Evolutionary conservation across 345 rosid genomes (phyloP), one percentile per base, ranked within the genome.

Genomic region (Eucalyptus erythrocorys): DNA sequence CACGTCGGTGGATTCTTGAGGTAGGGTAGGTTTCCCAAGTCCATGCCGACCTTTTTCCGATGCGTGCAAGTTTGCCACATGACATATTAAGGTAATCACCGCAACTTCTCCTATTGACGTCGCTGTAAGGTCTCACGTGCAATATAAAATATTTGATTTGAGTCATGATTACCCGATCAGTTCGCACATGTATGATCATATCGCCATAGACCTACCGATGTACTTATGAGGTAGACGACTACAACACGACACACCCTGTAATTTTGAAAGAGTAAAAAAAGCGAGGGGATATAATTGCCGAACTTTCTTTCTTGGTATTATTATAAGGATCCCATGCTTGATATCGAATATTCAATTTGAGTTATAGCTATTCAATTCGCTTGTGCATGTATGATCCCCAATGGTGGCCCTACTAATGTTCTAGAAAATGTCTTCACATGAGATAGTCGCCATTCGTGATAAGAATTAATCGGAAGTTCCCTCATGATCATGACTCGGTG

Each of bases 131-230:
- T 7, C 22, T 4, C 22, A 1, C 3, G 4, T n/a, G 4, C 5
- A 11, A 64, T 6, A 27, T 12, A 2, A 57, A 57, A 57, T 59
- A 6, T 27, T 59, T 2, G 8, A 59, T 59, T 27, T 12, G 12
- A 27, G 16, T 27, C 0, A 4, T 59, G 12, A 0, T 1, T 59
- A 59, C 3, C 5, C 3, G 0, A 13, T 59, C 0, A 1, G 16
- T 27, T 5, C 3, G 0, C 13, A 61, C 2, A 3, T 61, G 0
- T 13, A 27, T 12, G 13, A 26, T 59, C 14, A 0, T 8, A 26
- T 26, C 7, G 1, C 4, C 15, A 5, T 27, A 26, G 13, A 5
- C 27, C 59, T 24, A 48, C 21, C 8, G 8, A 50, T 50, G 22
- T 50, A 17, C 8, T 50, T 1, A 55, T 55, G 27, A 55, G 30